Evolutionary conservation across 73 alveolate genomes (phyloP).

Genomic region (Tetrahymena elliotti): DNA sequence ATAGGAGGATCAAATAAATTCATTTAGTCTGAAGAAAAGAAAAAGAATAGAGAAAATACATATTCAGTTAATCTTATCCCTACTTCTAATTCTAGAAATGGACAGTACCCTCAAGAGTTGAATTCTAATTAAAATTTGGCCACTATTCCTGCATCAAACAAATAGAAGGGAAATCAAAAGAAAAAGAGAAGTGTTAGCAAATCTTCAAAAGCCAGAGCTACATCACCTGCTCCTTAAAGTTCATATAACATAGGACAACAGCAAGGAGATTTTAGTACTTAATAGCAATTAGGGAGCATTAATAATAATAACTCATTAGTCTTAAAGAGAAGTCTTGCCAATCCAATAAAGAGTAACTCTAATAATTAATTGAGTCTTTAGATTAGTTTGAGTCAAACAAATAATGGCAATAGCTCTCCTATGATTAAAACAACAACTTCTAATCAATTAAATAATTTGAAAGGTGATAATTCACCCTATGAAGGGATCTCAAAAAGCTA

Average conservation of each 20-base stretch:
- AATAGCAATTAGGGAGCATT: neutral
- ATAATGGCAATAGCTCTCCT: neutral
- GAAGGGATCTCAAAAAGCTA: neutral
- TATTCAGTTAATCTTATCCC: neutral
- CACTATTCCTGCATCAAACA: neutral
- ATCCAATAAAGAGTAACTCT: neutral
- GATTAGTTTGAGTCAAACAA: neutral
- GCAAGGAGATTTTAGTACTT: neutral
- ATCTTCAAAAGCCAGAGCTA: neutral
- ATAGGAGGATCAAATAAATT: neutral
- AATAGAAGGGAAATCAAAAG: neutral
- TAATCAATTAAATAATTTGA: neutral
- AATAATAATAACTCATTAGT: neutral
- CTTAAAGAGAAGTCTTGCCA: neutral
- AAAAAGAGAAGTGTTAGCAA: neutral
- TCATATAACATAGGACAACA: neutral
- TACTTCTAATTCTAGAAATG: neutral
- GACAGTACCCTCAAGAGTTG: neutral
- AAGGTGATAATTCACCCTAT: neutral
- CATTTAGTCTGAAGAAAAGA: neutral
- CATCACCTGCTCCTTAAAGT: neutral
- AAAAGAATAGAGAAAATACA: neutral
- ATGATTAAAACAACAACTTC: neutral
- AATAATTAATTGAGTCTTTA: neutral
- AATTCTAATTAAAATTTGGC: neutral